Evolutionary conservation across 1,284 basidiomycete genomes (phyloP).

Genomic region (Acaromyces ingoldii): DNA sequence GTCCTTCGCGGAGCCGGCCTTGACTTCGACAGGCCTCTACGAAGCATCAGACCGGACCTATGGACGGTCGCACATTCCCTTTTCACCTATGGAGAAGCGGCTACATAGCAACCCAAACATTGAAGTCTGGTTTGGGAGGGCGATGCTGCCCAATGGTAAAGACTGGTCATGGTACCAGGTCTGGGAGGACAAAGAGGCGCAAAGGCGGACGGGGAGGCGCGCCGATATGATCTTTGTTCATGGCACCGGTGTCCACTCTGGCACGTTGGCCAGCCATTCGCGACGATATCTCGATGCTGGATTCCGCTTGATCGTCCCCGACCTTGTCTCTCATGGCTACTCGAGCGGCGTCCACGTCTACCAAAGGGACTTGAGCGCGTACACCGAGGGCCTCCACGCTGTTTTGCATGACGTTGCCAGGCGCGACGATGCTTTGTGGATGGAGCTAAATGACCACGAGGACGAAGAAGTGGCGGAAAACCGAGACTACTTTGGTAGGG

Average conservation of each 20-base stretch:
- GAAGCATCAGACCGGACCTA: conserved; percentile 34
- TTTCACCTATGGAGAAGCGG: conserved; percentile 46
- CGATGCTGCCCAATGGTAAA: conserved; percentile 39
- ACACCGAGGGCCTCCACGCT: conserved; percentile 31
- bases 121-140: conserved; percentile 36
- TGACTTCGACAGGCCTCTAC: conserved; percentile 22
- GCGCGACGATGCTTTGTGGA: conserved; percentile 24
- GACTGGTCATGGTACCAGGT: conserved; percentile 50
- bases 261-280: conserved; percentile 43
- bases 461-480: no score
- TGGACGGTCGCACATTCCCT: conserved; percentile 32
- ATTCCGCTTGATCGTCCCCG: conserved; percentile 44
- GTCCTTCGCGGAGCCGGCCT: conserved; percentile 33
- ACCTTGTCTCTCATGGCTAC: conserved; percentile 45
- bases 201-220: conserved; percentile 26
- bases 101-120: conserved; percentile 42
- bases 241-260: conserved; percentile 48
- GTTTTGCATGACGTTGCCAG: conserved; percentile 41
- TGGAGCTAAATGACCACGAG: conserved; percentile 8
- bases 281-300: conserved; percentile 46
- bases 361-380: conserved; percentile 27
- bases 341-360: conserved; percentile 47
- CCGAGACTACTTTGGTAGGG: no score
- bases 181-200: conserved; percentile 38
- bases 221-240: conserved; percentile 46